phyloP scores from a whole-genome alignment of 176 grass and related monocot genomes.

The Aegilops sharonensis region DNA sequence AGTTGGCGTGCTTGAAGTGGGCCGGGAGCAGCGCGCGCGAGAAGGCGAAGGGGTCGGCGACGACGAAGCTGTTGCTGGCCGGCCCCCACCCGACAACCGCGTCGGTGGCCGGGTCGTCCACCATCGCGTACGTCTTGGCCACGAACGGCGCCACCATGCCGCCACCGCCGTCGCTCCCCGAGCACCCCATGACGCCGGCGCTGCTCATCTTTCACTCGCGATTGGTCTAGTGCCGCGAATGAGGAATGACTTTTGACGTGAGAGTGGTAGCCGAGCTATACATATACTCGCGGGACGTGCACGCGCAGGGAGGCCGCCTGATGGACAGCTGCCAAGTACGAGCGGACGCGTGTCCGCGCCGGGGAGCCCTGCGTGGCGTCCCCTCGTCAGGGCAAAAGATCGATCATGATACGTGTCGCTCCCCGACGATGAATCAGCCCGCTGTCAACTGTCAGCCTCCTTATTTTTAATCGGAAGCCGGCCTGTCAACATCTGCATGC shows the following conservation, averaged over 20 bases:
- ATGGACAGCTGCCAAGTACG: conserved; percentile 49
- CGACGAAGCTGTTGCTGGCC: conserved; percentile 82
- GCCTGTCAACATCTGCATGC: neutral
- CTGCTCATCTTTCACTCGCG: neutral
- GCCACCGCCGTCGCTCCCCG: neutral
- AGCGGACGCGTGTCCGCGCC: conserved; percentile 51
- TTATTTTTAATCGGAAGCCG: too few species aligned
- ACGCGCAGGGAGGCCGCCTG: neutral
- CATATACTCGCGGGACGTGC: too few species aligned
- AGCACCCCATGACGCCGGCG: neutral
- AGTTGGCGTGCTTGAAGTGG: conserved; percentile 95
- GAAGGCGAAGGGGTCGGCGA: conserved; percentile 78
- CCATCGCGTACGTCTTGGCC: conserved; percentile 81
- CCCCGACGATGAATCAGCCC: too few species aligned
- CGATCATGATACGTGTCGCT: too few species aligned
- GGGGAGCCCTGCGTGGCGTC: conserved; percentile 32
- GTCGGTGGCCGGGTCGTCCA: conserved; percentile 75
- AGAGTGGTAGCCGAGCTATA: too few species aligned
- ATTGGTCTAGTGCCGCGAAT: too few species aligned
- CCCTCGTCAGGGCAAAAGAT: neutral
- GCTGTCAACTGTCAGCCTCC: too few species aligned
- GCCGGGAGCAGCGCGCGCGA: conserved; percentile 67
- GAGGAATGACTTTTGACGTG: neutral
- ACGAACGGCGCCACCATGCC: conserved; percentile 62
- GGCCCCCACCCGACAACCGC: conserved; percentile 59